Base-by-base conservation (phyloP, 2,329 filamentous ascomycete genomes). In the Pseudocercospora macadamiae region DNA sequence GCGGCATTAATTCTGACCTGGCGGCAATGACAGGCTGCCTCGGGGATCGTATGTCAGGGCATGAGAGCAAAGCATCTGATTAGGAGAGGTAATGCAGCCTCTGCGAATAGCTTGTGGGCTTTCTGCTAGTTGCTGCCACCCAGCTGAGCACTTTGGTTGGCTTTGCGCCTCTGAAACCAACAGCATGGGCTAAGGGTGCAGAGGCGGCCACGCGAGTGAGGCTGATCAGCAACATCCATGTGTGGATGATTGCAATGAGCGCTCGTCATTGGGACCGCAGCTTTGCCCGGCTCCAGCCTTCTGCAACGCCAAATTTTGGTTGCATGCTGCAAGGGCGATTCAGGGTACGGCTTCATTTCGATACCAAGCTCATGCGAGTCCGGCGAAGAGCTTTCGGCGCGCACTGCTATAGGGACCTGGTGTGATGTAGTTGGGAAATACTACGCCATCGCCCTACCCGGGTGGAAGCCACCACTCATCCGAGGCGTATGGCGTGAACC, bases 121-220 rank as follows among this genome's bases (percentile, higher is more conserved):
- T 36, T 36, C 12, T 36, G 32, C 32, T 36, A 36, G 32, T 36
- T 36, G 32, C 32, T 36, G 32, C 32, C 32, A 36, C 32, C 32
- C 14, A 36, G 32, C 32, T 36, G 32, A 36, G 21, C 39, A 44
- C 19, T 18, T 21, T 44, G 39, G 39, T 23, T 44, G 44, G 44
- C 44, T 28, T 47, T 12, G 14, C 19, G 44, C 44, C 21, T 25
- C 44, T 12, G 44, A 14, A 47, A 47, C 44, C 44, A 47, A 28
- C 44, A 48, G 44, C 25, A 26, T 30, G 44, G 44, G 44, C 44
- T 48, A 30, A 18, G 23, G 23, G 25, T 7, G 21, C 12, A 14
- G 44, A 28, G 44, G 44, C 44, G 44, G 44, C 44, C 44, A 48
- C 44, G 44, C 44, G 44, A 48, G n/a, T 18, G 44, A 28, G 26